Base-by-base conservation (phyloP, 2,329 filamentous ascomycete species). In the Fusarium incarnatum region DNA sequence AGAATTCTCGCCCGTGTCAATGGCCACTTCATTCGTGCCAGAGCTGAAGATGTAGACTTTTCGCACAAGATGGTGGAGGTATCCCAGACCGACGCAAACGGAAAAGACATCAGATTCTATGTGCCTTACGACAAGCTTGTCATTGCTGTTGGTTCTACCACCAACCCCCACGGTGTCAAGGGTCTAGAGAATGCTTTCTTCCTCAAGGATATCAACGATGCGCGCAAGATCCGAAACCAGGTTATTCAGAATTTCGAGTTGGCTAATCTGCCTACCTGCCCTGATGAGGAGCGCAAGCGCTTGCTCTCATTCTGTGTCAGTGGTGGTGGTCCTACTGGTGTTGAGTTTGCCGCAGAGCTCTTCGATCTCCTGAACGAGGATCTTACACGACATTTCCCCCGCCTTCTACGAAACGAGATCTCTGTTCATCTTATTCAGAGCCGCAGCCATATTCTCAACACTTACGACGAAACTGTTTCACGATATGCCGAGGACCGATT, bases 301-400 rank as follows among this genome's bases (percentile, higher is more conserved):
- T 84, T 99, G 18, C 86, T 99, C 7, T 98, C 96, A 0, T 99
- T 99, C 76, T 96, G 98, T n/a, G 84, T 99, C 60, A 95, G 93
- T 77, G 96, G 96, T 56, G 96, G 96, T 74, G 96, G 96, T 27
- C 62, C 62, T 30, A 65, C 62, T 5, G 62, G 62, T 65, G 96
- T 99, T 37, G 96, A 99, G 79, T 99, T 99, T 75, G 97, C 97
- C 2, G 96, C 96, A 8, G 96, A 99, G 79, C 86, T 99, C 9
- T 98, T 92, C 79, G 96, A 99, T 80, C 90, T 99, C 79, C 86
- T 99, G 18, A 99, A 99, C 77, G 97, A 99, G 79, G 96, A 99
- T 78, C 81, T 99, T 45, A 91, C 91, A 45, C 85, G 87, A 55
- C 89, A 92, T 74, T 99, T 97, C 80, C 96, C 96, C 4, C 91